phyloP scores from a whole-genome alignment of 1,284 basidiomycete species.

The Leccinum angustisporum region DNA sequence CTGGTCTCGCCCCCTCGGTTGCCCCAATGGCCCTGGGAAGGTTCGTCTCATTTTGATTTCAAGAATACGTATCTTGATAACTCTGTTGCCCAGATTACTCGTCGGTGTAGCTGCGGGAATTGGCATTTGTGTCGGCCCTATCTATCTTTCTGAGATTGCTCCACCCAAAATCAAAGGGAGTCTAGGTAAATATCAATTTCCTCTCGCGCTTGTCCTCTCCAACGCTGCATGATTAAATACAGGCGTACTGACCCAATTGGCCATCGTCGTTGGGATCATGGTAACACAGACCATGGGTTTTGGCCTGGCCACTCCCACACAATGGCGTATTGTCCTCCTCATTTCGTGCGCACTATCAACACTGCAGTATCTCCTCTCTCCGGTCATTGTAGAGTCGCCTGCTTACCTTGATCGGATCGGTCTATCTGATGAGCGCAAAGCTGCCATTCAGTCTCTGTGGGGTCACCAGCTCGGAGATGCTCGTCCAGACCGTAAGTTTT shows the following conservation, averaged over 20 bases:
- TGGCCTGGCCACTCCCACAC: constrained; percentile 56
- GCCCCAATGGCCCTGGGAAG: constrained; percentile 63
- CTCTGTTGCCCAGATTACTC: constrained; percentile 52
- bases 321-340: constrained; percentile 76
- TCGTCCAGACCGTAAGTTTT: constrained; percentile 27
- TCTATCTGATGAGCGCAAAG: constrained; percentile 49
- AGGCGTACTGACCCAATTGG: constrained; percentile 88
- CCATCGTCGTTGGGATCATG: constrained; percentile 84
- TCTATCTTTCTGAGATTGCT: constrained; percentile 83
- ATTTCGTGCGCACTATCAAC: constrained; percentile 62
- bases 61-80: neutral
- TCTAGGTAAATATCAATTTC: constrained; percentile 45
- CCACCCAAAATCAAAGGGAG: constrained; percentile 73
- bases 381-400: constrained; percentile 65
- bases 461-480: constrained; percentile 21
- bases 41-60: constrained; percentile 38
- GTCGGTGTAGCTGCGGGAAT: constrained; percentile 82
- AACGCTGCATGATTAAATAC: constrained; percentile 21
- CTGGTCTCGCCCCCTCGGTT: constrained; percentile 64
- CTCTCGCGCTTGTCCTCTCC: neutral
- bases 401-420: constrained; percentile 58
- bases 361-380: constrained; percentile 57
- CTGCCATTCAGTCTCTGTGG: constrained; percentile 55
- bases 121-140: constrained; percentile 83
- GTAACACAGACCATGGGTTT: constrained; percentile 71